phyloP scores from a whole-genome alignment of 257 asterid genomes.

The Gentiana straminea region DNA sequence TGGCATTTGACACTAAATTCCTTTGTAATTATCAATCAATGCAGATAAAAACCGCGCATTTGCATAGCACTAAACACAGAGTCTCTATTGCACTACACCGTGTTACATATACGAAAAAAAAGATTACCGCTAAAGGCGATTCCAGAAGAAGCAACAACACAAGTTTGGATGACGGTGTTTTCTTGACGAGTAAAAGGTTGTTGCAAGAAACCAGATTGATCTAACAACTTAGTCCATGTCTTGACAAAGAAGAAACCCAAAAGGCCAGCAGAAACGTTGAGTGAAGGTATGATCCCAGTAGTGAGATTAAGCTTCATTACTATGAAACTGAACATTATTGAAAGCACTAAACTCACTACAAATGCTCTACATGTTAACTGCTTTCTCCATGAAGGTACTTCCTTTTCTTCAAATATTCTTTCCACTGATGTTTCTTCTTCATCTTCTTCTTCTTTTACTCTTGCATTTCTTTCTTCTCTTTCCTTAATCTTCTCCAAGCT shows the following conservation, averaged over 20 bases:
- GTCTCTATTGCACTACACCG: too few species aligned
- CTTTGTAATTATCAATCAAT: too few species aligned
- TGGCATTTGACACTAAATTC: too few species aligned
- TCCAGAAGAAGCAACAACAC: constrained; percentile 72
- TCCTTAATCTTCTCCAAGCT: background rate
- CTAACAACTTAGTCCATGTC: constrained; percentile 40
- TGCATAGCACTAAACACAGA: too few species aligned
- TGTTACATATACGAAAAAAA: too few species aligned
- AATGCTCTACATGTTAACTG: constrained; percentile 54
- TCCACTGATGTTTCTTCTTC: constrained; percentile 23
- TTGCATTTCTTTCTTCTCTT: background rate
- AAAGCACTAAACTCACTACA: constrained; percentile 41
- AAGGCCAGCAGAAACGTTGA: constrained; percentile 61
- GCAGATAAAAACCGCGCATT: too few species aligned
- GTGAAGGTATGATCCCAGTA: constrained; percentile 57
- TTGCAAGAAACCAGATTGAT: constrained; percentile 30
- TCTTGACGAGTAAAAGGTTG: constrained; percentile 70
- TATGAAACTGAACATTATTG: constrained; percentile 39
- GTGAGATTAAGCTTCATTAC: constrained; percentile 59
- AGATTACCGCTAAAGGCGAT: constrained; percentile 55
- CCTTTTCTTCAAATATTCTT: constrained; percentile 27
- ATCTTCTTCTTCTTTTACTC: constrained; percentile 5
- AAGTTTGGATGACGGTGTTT: constrained; percentile 67
- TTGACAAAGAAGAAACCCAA: constrained; percentile 59
- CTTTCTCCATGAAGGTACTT: constrained; percentile 50